Base-by-base conservation (phyloP, 2,329 filamentous ascomycete genomes). In the Hymenoscyphus fructigenus region DNA sequence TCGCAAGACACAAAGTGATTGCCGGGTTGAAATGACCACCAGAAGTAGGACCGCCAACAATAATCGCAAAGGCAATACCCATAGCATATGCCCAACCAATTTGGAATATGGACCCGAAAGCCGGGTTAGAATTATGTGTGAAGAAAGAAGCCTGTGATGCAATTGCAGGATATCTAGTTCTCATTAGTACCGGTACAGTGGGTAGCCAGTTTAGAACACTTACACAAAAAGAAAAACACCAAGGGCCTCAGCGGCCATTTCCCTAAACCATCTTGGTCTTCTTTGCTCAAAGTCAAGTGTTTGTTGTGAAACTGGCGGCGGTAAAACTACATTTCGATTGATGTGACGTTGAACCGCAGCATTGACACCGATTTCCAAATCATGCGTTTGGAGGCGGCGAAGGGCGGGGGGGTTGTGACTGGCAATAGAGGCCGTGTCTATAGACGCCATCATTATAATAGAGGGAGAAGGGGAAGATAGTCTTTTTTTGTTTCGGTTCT, bases 11-110 rank as follows among this genome's bases (percentile, higher is more conserved):
- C 12, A 82, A 74, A 0, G 81, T 83, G 57, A 84, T 78, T 15
- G 79, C 81, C 3, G 83, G 83, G 68, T 85, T 84, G 71, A 85
- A 84, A 68, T 85, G 83, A 0, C 82, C 84, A 64, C 85, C 84
- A 5, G 80, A 83, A 1, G 80, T 83, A 1, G 83, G 76, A 5
- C 78, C 84, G 68, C 83, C 85, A 41, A 80, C 82, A 62, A 86
- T 85, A 73, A 87, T 85, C 56, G 84, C 84, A 68, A 86, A 84
- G 15, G 83, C 82, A 70, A 87, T 85, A 3, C 85, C 84, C 17
- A 86, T 72, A 5, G 82, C 83, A 71, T 84, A 87, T 2, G 82
- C 83, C 73, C 79, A 82, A 20, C 84, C 84, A 62, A 86, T 82
- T 67, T 84, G 81, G 70, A 86, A 83, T 34, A 86, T 68, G 68